Conservation (phyloP, 73 alveolate genomes). For the Tetrahymena elliotti region DNA sequence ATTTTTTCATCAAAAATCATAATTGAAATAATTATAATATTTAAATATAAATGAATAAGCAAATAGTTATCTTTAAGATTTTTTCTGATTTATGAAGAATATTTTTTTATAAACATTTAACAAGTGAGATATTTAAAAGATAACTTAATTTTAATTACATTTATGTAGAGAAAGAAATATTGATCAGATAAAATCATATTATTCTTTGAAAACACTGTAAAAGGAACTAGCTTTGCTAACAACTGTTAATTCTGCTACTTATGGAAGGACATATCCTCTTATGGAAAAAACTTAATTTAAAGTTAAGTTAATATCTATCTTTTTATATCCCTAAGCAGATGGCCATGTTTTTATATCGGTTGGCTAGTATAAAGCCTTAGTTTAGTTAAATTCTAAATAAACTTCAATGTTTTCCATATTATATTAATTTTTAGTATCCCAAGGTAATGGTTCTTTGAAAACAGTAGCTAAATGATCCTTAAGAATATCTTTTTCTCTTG, state of each 20-base stretch:
- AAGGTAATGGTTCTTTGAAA: slow-evolving; percentile 29
- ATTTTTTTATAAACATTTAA: too few species aligned
- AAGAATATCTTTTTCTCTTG: slow-evolving; percentile 2
- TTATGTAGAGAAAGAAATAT: neutral
- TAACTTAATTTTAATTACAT: neutral
- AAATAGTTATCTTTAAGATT: too few species aligned
- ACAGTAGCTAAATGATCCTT: slow-evolving; percentile 2
- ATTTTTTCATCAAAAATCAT: too few species aligned
- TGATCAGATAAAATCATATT: neutral
- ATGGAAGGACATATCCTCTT: neutral
- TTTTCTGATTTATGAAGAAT: too few species aligned
- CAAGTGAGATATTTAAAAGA: neutral
- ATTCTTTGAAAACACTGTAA: neutral
- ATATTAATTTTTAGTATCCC: slow-evolving; percentile 23
- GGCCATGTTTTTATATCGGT: neutral
- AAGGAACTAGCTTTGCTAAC: neutral
- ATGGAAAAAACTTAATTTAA: neutral
- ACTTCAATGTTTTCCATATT: slow-evolving; percentile 9
- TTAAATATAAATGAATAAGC: too few species aligned
- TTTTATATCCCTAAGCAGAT: neutral
- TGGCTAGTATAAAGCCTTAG: neutral
- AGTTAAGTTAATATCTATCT: neutral
- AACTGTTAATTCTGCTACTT: neutral
- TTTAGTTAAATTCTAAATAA: slow-evolving; percentile 23
- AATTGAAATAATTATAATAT: too few species aligned